These are phyloP conservation scores for Skeletonema potamos DNA, from an alignment of 108 stramenopile genomes.

Conservation along the genomic window DNA sequence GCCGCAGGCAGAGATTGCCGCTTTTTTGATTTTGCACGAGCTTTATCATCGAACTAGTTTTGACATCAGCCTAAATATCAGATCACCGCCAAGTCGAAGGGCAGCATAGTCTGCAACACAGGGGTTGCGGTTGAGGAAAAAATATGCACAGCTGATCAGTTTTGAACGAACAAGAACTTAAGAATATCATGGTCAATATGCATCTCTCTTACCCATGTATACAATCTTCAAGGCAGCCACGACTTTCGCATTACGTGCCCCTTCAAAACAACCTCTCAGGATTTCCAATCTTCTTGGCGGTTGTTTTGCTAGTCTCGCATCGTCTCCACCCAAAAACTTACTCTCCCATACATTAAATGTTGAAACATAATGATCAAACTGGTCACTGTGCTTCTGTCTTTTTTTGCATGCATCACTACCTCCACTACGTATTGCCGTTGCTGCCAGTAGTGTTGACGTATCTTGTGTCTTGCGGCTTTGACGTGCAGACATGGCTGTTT, in stretches of 20 bases:
- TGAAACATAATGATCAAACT: slow-evolving; percentile 74
- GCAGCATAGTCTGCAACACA: slow-evolving; percentile 65
- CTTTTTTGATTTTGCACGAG: too few species aligned
- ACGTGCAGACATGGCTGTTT: slow-evolving; percentile 3
- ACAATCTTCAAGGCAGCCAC: slow-evolving; percentile 77
- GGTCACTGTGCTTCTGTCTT: slow-evolving; percentile 47
- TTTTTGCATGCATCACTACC: slow-evolving; percentile 26
- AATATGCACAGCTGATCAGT: background rate
- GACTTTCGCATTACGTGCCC: slow-evolving; percentile 66
- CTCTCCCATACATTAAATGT: slow-evolving; percentile 74
- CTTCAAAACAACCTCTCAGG: slow-evolving; percentile 79
- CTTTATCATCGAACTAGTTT: slow-evolving; percentile 11
- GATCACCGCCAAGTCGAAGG: slow-evolving; percentile 64
- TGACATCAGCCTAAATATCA: slow-evolving; percentile 68
- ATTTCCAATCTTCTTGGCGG: slow-evolving; percentile 57
- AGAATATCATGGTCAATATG: background rate
- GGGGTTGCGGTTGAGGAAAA: background rate
- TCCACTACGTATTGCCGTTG: slow-evolving; percentile 29
- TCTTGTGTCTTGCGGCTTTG: slow-evolving; percentile 2
- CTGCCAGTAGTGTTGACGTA: slow-evolving; percentile 22
- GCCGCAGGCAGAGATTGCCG: too few species aligned
- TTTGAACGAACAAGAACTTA: background rate
- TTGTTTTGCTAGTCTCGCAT: slow-evolving; percentile 1
- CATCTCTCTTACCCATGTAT: slow-evolving; percentile 53
- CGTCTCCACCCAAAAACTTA: slow-evolving; percentile 33